Conservation (phyloP, 78 protist species). For the Tieghemostelium lacteum region DNA sequence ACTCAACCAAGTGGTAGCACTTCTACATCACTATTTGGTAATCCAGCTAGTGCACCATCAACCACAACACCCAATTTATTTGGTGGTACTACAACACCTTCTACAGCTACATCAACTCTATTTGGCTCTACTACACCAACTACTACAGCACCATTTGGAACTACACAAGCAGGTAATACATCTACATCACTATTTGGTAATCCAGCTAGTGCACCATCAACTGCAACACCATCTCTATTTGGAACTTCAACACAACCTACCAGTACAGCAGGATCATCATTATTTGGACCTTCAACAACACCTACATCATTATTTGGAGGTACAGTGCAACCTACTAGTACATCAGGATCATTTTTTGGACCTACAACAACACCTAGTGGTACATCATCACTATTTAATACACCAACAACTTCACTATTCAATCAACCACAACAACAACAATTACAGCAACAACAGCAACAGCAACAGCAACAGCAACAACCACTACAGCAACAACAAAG, state of each 20-base stretch:
- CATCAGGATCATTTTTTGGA: conserved; percentile 22
- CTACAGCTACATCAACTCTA: background rate
- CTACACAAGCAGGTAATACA: background rate
- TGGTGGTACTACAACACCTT: background rate
- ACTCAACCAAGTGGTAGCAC: background rate
- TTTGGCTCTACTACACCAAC: background rate
- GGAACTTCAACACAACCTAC: conserved; percentile 19
- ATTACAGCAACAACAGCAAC: background rate
- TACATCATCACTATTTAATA: conserved; percentile 22
- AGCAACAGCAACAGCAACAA: background rate
- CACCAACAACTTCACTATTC: background rate
- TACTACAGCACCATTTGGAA: background rate
- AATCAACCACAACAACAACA: background rate
- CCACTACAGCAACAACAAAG: conserved; percentile 23
- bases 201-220: conserved; percentile 6
- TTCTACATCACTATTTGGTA: background rate
- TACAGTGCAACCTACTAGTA: background rate
- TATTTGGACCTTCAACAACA: conserved; percentile 27
- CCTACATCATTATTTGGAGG: conserved; percentile 4
- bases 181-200: conserved; percentile 15
- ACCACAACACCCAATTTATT: background rate
- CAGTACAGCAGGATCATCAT: background rate
- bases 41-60: background rate
- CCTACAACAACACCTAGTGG: conserved; percentile 6
- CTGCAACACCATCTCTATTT: conserved; percentile 35